These are phyloP conservation scores for Penicillium palitans DNA, from an alignment of 2,329 filamentous ascomycete species.

Conservation along the genomic window DNA sequence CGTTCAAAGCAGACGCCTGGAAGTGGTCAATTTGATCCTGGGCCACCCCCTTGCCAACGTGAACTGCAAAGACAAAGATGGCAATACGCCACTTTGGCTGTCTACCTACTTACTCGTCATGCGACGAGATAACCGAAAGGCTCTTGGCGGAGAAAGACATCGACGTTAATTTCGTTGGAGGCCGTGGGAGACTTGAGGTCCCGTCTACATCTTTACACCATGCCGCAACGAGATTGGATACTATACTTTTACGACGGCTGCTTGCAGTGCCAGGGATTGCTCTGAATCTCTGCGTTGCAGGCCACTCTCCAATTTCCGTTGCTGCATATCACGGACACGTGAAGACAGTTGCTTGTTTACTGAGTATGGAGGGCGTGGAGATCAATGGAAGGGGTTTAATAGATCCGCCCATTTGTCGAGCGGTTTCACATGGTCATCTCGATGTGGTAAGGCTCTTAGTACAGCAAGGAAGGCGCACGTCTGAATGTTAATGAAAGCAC, in stretches of 20 bases:
- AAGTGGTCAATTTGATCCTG: too few relatives aligned
- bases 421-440: not conserved
- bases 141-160: not conserved
- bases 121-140: not conserved
- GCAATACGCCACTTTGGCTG: conserved; percentile 12
- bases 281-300: not conserved
- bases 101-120: conserved; percentile 7
- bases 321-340: not conserved
- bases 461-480: not conserved
- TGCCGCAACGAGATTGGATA: conserved; percentile 2
- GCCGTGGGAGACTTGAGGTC: not conserved
- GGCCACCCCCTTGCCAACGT: not conserved
- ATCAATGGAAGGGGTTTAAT: not conserved
- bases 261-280: not conserved
- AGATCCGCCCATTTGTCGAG: not conserved
- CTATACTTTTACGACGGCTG: not conserved
- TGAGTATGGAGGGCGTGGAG: not conserved
- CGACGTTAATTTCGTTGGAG: conserved; percentile 9
- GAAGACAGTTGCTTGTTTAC: not conserved
- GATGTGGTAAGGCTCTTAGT: not conserved
- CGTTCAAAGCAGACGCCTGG: too few relatives aligned
- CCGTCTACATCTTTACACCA: conserved; percentile 10
- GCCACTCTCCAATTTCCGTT: not conserved
- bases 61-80: not conserved
- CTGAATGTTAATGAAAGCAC: not conserved